Evolutionary conservation across 202 grass and related monocot genomes (phyloP), one percentile per base, ranked within the genome.

Genomic region (Tripidium arundinaceum): DNA sequence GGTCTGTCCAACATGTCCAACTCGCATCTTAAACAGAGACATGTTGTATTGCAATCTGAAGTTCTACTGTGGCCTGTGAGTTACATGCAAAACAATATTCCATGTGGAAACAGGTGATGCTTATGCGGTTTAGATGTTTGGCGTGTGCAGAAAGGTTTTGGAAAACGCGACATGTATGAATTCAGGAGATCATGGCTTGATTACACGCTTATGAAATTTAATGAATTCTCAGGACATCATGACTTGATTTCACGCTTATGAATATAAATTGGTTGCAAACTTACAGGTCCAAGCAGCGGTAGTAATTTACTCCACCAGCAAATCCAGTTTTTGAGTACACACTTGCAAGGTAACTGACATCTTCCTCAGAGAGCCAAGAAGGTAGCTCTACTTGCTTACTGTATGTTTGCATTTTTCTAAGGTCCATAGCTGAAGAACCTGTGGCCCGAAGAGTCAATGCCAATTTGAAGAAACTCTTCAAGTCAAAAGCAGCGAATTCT

Each of bases 251-350:
- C 70, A 34, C 6, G 18, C 5, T 73, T 72, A 72, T 36, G 19
- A 36, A 37, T 11, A 34, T 18, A 72, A n/a, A 72, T 15, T 33
- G 6, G 11, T 36, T 73, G 47, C 0, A 13, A 55, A 37, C 70
- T 73, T 73, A 73, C 70, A 73, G 18, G 70, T 73, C 70, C 19
- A 73, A 96, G 58, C 90, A 96, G 57, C 87, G 79, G 78, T 96
- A 96, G 63, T 96, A 96, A 84, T 96, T 92, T 70, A 96, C 22
- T 24, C 90, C 90, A 65, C 87, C 90, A 34, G 80, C 84, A 14
- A 96, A 96, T 10, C 87, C 90, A 83, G 87, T 81, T 79, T 86
- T 92, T 45, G 72, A 72, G 50, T 90, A 72, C 39, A 88, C 82
- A 27, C 80, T 86, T 39, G 87, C 83, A 27, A 86, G 83, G 55